These are phyloP conservation scores for Mycena floridula DNA, from an alignment of 768 basidiomycete species.

Conservation along the genomic window DNA sequence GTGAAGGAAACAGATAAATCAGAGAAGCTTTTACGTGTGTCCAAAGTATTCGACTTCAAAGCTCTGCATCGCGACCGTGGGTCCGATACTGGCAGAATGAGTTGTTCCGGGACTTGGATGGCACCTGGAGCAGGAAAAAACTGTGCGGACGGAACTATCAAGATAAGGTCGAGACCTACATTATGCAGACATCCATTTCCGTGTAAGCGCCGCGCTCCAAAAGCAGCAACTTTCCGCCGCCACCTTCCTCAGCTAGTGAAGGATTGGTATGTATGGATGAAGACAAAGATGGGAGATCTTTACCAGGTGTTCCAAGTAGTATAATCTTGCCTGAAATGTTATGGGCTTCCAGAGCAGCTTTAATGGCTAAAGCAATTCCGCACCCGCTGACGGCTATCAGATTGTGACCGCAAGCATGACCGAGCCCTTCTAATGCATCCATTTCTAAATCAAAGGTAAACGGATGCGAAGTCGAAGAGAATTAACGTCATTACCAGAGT, in stretches of 20 bases:
- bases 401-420: slow-evolving; percentile 65
- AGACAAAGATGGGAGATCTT: slow-evolving; percentile 4
- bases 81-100: slow-evolving; percentile 43
- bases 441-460: slow-evolving; percentile 13
- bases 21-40: slow-evolving; percentile 48
- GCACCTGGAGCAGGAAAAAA: slow-evolving; percentile 40
- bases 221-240: slow-evolving; percentile 72
- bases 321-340: slow-evolving; percentile 62
- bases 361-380: slow-evolving; percentile 68
- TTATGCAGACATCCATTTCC: slow-evolving; percentile 77
- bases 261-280: slow-evolving; percentile 1
- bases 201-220: slow-evolving; percentile 72
- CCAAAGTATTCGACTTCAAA: slow-evolving; percentile 71
- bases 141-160: not conserved
- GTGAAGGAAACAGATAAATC: not conserved
- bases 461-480: not conserved
- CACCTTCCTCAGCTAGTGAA: slow-evolving; percentile 63
- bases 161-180: slow-evolving; percentile 33
- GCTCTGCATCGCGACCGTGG: slow-evolving; percentile 57
- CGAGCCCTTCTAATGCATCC: slow-evolving; percentile 46
- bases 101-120: slow-evolving; percentile 59
- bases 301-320: slow-evolving; percentile 75
- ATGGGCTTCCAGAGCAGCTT: slow-evolving; percentile 58
- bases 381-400: slow-evolving; percentile 76
- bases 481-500: slow-evolving; percentile 74